These are phyloP conservation scores for Lachancea dasiensis DNA, from an alignment of 805 yeast genomes.

Conservation along the genomic window DNA sequence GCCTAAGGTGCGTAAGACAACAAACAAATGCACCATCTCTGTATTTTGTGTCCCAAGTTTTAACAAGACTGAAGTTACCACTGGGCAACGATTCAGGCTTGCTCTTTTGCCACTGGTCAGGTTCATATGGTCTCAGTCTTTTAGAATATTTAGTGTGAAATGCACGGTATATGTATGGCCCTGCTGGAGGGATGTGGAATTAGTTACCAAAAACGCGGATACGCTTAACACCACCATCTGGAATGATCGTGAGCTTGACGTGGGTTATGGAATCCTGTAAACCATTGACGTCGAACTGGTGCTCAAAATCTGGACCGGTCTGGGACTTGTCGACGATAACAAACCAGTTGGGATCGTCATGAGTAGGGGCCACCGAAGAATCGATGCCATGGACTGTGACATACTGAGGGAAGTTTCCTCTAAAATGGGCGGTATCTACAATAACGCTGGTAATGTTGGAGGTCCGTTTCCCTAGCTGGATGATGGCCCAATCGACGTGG, in stretches of 20 bases:
- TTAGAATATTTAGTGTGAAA: too few relatives aligned
- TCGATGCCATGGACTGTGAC: slow-evolving; percentile 60
- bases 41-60: too few relatives aligned
- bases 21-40: too few relatives aligned
- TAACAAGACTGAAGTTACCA: too few relatives aligned
- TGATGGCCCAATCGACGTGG: slow-evolving; percentile 88
- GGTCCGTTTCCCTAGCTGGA: slow-evolving; percentile 66
- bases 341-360: slow-evolving; percentile 51
- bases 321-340: slow-evolving; percentile 58
- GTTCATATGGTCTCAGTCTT: too few relatives aligned
- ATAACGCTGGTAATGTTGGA: slow-evolving; percentile 49
- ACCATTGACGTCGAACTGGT: slow-evolving; percentile 38
- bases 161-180: neutral
- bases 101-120: too few relatives aligned
- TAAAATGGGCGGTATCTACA: slow-evolving; percentile 87
- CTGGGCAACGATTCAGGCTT: too few relatives aligned
- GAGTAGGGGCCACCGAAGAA: slow-evolving; percentile 35
- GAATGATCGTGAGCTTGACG: slow-evolving; percentile 75
- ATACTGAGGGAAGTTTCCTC: slow-evolving; percentile 91
- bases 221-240: slow-evolving; percentile 96
- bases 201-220: slow-evolving; percentile 66
- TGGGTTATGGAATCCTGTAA: slow-evolving; percentile 49
- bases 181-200: neutral
- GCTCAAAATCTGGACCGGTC: slow-evolving; percentile 83
- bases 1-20: too few relatives aligned